Evolutionary conservation across 352 stramenopile species (phyloP), one percentile per base, ranked within the genome.

Genomic region (Elongisporangium prolatum): DNA sequence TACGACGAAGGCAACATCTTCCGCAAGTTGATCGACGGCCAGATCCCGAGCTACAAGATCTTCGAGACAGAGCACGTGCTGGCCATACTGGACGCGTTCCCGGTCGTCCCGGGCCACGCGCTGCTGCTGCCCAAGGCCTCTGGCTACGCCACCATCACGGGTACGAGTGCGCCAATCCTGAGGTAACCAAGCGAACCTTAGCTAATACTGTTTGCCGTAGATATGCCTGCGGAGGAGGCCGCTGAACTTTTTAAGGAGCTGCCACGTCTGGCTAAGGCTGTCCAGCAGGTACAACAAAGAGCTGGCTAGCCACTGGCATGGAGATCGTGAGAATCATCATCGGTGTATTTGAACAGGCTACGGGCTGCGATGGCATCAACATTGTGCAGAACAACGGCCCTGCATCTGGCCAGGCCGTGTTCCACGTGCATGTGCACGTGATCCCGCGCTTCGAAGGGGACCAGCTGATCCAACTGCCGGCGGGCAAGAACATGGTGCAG

Each of bases 21-120:
- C 58, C 68, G 71, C 22, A 91, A 95, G 78, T 91, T 95, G 71
- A 74, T 95, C 53, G 75, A 86, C 48, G 83, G 81, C 47, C 64
- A 70, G 40, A 85, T 95, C 64, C 83, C 81, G 53, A 77, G 60
- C 40, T 92, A 73, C 75, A 95, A 93, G 72, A 74, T 95, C 58
- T 95, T 93, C 54, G 86, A 95, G 75, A 93, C 84, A 28, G 81
- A 92, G 59, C 81, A 92, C 59, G 79, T 89, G 63, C 66, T 93
- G 21, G 86, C 86, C 48, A 91, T 95, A 62, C 72, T 95, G 24
- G 86, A 95, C 47, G 80, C 79, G 24, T 93, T 92, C 65, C 86
- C 85, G 16, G 50, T 75, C 34, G 75, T 74, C 28, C 72, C 79
- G 0, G 86, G 83, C 57, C 83, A 93, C 63, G 67, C 80, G 53